Evolutionary conservation across 129 eudicot species (phyloP), one percentile per base, ranked within the genome.

Genomic region (Arctium lappa): DNA sequence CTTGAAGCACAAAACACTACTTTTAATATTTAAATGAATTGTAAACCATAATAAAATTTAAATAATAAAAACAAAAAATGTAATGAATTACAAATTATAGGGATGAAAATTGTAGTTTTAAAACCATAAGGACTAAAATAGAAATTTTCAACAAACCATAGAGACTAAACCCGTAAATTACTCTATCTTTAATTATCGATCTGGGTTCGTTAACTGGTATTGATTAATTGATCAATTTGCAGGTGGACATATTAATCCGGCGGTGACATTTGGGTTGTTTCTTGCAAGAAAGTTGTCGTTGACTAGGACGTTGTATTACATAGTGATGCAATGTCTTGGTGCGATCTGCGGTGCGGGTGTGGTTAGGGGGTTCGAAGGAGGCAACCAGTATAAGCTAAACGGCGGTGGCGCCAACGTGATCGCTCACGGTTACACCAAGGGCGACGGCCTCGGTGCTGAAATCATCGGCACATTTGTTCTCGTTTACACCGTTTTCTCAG

Each of bases 321-420:
- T 93, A 80, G 87, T 91, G 82, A 93, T 93, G 97, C 97, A 93
- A 69, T 93, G 97, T 39, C 87, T 93, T 53, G 97, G 97, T 10
- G 97, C 97, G 1, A 92, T 92, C n/a, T 91, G 93, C 16, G 98
- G 98, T 18, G 97, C 93, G 7, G 93, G 91, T 16, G 90, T 91
- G 6, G 93, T 91, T 38, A 88, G 89, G 65, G 97, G 91, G 16
- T 90, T 90, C 82, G 90, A 89, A 76, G 85, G 85, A 0, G 83
- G 87, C 42, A 70, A 74, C 34, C 86, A 76, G 1, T 92, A 79
- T 82, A 77, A 33, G 80, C 71, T 83, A 33, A 63, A 39, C 34
- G 97, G 97, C 34, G 97, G 97, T 63, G 97, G 94, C 1, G 97
- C 97, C 32, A 92, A 90, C 74, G 86, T 80, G 4, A 89, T 92